Conservation (phyloP, 768 basidiomycete species). For the Suillus spraguei region DNA sequence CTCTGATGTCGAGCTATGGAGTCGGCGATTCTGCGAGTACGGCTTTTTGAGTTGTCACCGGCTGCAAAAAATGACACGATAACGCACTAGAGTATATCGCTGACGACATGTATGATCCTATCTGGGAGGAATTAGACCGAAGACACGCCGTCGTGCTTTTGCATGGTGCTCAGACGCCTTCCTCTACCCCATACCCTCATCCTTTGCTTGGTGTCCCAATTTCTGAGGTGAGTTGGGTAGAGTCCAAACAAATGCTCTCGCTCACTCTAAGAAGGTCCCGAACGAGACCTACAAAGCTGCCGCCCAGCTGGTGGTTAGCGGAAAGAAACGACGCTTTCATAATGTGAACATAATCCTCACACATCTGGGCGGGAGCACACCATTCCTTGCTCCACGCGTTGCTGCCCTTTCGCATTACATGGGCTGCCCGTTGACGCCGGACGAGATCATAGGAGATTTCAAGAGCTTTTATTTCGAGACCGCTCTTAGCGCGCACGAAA, state of each 20-base stretch:
- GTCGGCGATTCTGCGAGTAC: conserved; percentile 54
- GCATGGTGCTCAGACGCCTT: conserved; percentile 69
- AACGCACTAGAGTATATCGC: conserved; percentile 60
- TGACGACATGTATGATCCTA: conserved; percentile 59
- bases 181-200: conserved; percentile 66
- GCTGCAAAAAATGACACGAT: not conserved
- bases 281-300: conserved; percentile 85
- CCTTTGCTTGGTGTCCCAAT: conserved; percentile 67
- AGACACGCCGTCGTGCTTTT: conserved; percentile 67
- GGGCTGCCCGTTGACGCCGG: conserved; percentile 64
- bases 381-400: conserved; percentile 67
- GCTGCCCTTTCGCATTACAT: conserved; percentile 69
- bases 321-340: conserved; percentile 63
- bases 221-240: conserved; percentile 50
- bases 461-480: conserved; percentile 74
- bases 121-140: conserved; percentile 71
- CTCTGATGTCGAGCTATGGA: conserved; percentile 70
- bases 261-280: conserved; percentile 53
- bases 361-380: conserved; percentile 73
- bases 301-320: conserved; percentile 73
- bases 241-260: conserved; percentile 11
- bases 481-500: conserved; percentile 60
- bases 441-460: conserved; percentile 72
- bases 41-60: conserved; percentile 14
- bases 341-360: conserved; percentile 68